Conservation (phyloP, 805 yeast genomes). For the Cyberlindnera samutprakarnensis region DNA sequence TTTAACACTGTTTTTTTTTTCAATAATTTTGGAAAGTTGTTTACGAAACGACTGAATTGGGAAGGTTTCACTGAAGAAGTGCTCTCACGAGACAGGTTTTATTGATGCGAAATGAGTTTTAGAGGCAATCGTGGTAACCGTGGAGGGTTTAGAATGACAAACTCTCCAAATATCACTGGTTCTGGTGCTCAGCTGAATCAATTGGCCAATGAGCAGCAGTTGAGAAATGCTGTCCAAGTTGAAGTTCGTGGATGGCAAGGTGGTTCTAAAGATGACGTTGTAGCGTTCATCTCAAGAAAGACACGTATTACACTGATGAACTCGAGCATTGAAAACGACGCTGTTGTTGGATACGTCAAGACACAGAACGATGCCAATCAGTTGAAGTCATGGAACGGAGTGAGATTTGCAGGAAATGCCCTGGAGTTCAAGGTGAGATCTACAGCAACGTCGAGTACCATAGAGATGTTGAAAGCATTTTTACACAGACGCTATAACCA, state of each 20-base stretch:
- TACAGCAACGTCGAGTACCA: constrained; percentile 35
- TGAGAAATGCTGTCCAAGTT: constrained; percentile 35
- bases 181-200: constrained; percentile 11
- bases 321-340: constrained; percentile 46
- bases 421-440: constrained; percentile 37
- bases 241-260: constrained; percentile 80
- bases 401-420: constrained; percentile 68
- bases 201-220: constrained; percentile 10
- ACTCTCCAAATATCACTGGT: background rate
- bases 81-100: too few species aligned
- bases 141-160: constrained; percentile 1
- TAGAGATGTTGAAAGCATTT: constrained; percentile 55
- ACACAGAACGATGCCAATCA: constrained; percentile 48
- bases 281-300: constrained; percentile 63
- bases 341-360: constrained; percentile 53
- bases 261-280: constrained; percentile 60
- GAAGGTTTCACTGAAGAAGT: constrained; percentile 1
- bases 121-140: constrained; percentile 4
- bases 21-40: background rate
- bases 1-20: background rate
- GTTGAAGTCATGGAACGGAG: constrained; percentile 61
- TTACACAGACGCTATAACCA: constrained; percentile 62
- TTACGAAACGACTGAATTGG: background rate
- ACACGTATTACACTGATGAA: constrained; percentile 48
- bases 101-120: constrained; percentile 3